phyloP scores from a whole-genome alignment of 202 grass and related monocot genomes.

The Cymbopogon flexuosus region DNA sequence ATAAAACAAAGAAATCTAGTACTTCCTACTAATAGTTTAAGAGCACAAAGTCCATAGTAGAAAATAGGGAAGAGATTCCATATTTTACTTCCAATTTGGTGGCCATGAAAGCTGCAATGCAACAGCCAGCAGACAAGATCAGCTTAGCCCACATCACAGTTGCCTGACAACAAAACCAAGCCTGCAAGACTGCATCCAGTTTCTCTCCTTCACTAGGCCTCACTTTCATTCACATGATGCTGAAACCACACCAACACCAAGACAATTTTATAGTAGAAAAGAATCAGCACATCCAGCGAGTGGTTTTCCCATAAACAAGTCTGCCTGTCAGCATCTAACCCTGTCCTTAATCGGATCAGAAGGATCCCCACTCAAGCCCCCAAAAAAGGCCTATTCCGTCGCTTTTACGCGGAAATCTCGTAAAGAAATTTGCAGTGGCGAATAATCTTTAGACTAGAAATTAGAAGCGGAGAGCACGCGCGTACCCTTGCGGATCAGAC shows the following conservation, averaged over 20 bases:
- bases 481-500: slow-evolving; percentile 36
- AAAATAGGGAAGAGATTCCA: slow-evolving; percentile 31
- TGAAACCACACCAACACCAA: slow-evolving; percentile 24
- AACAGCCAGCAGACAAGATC: slow-evolving; percentile 21
- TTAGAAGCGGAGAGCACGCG: slow-evolving; percentile 28
- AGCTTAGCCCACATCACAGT: slow-evolving; percentile 27
- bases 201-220: slow-evolving; percentile 6
- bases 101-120: slow-evolving; percentile 36
- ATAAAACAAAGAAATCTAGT: slow-evolving; percentile 1
- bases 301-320: slow-evolving; percentile 36
- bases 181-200: not conserved
- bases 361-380: slow-evolving; percentile 32
- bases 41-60: slow-evolving; percentile 21
- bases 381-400: not conserved
- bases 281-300: slow-evolving; percentile 3
- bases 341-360: slow-evolving; percentile 25
- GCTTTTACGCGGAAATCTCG: slow-evolving; percentile 54
- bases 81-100: slow-evolving; percentile 22
- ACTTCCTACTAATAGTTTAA: slow-evolving; percentile 16
- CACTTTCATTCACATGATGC: not conserved
- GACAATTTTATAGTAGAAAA: not conserved
- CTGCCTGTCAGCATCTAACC: slow-evolving; percentile 48
- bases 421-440: slow-evolving; percentile 48
- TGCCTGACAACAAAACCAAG: slow-evolving; percentile 16
- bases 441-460: slow-evolving; percentile 33